Evolutionary conservation across 176 grass and related monocot genomes (phyloP).

Genomic region (Cocos nucifera): DNA sequence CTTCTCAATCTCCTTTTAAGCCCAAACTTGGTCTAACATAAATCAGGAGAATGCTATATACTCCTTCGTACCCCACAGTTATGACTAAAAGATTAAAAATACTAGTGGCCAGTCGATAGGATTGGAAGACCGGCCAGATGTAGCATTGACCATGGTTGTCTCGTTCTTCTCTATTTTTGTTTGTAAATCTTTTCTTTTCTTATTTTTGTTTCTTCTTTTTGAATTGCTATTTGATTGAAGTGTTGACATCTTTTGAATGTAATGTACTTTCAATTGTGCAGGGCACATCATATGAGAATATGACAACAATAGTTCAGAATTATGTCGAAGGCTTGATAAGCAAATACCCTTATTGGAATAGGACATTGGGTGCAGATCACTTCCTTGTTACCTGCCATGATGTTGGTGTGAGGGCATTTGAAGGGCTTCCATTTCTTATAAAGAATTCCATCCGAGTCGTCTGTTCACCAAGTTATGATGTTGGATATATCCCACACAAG

Average conservation of each 20-base stretch:
- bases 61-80: no score
- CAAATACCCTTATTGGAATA: conserved; percentile 97
- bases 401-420: conserved; percentile 91
- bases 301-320: conserved; percentile 75
- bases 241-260: not conserved
- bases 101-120: no score
- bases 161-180: no score
- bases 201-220: no score
- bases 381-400: conserved; percentile 96
- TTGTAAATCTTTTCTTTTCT: no score
- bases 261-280: conserved; percentile 37
- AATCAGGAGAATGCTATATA: no score
- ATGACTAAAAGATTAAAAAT: no score
- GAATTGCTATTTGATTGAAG: no score
- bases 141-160: no score
- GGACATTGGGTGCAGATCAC: conserved; percentile 78
- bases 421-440: conserved; percentile 60
- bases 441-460: conserved; percentile 95
- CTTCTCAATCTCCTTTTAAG: no score
- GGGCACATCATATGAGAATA: conserved; percentile 91
- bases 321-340: conserved; percentile 75
- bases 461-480: conserved; percentile 86
- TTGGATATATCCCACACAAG: conserved; percentile 78
- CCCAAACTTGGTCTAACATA: no score
- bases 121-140: no score